Base-by-base conservation (phyloP, 2,329 filamentous ascomycete genomes). In the Xylaria sp. region DNA sequence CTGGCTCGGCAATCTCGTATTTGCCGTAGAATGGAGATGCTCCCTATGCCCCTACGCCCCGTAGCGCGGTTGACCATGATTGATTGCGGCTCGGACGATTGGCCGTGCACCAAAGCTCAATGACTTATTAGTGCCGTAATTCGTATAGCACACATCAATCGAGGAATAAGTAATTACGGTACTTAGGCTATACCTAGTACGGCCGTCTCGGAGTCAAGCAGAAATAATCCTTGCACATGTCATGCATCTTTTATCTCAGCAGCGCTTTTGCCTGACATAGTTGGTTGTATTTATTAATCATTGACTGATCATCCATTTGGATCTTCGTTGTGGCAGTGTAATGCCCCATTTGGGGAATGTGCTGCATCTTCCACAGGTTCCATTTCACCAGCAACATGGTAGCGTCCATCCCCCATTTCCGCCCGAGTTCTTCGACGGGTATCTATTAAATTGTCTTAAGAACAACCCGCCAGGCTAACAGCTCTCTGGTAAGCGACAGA, bases 291-390 rank as follows among this genome's bases (percentile, higher is more conserved):
- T 51, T 15, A 51, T 51, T 51, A 28, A 51, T 51, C 23, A 28
- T 17, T 28, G 48, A 51, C 13, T 28, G 48, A 51, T 49, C 46
- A 28, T 33, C 33, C 33, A 33, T 33, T 33, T 33, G 33, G 33
- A 33, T 49, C 20, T 49, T 49, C 46, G 48, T 17, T 28, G 48
- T 51, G 48, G 48, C 48, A 28, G 48, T 48, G 46, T 15, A 44
- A 44, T 20, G 3, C n/a, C 42, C 44, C 44, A 3, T 6, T 11
- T 11, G 20, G 10, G 11, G 44, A 48, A 48, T 48, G n/a, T 44
- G 17, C n/a, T n/a, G 42, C 42, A 44, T 44, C 42, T 3, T 44
- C 42, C n/a, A 44, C 42, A 20, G 42, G 6, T n/a, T 28, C 42
- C 17, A 7, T 44, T 44, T 20, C 9, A 44, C 17, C n/a, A 20